Evolutionary conservation across 2,329 filamentous ascomycete species (phyloP).

Genomic region (Ophiostoma tasmaniense): DNA sequence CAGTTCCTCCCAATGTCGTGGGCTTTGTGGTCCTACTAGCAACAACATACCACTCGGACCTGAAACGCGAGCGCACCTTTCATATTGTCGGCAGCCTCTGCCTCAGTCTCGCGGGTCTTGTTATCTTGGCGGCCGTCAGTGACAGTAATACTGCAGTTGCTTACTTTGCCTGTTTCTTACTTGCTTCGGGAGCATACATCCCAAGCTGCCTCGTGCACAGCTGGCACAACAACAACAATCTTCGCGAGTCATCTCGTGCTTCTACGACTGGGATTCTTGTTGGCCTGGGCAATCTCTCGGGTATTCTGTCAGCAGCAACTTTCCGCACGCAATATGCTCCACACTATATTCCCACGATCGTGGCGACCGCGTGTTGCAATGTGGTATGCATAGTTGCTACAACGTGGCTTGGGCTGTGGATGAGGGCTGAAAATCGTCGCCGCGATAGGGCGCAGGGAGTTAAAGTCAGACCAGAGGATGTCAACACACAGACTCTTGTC

Average conservation of each 20-base stretch:
- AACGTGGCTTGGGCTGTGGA: constrained; percentile 1
- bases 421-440: constrained; percentile 2
- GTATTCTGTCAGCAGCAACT: constrained; percentile 18
- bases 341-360: constrained; percentile 11
- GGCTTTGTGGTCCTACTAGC: constrained; percentile 18
- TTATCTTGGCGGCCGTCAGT: constrained; percentile 18
- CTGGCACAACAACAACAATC: constrained; percentile 23
- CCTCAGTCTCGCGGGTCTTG: constrained; percentile 11
- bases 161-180: constrained; percentile 19
- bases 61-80: constrained; percentile 18
- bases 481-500: not conserved
- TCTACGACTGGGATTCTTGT: constrained; percentile 21
- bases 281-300: constrained; percentile 22
- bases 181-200: constrained; percentile 19
- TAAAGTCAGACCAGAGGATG: constrained; percentile 1
- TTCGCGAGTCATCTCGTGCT: constrained; percentile 21
- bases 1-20: constrained; percentile 20
- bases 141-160: constrained; percentile 18
- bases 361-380: constrained; percentile 4
- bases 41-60: constrained; percentile 20
- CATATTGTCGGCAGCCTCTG: constrained; percentile 18
- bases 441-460: not conserved
- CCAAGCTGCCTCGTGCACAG: constrained; percentile 19
- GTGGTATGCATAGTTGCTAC: not conserved
- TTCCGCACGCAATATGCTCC: constrained; percentile 21